A percentile compares a stretch with the other conserved stretches of the same genome.
phyloP scores from a whole-genome alignment of 495 filamentous ascomycete genomes.

The Tetracladium marchalianum region DNA sequence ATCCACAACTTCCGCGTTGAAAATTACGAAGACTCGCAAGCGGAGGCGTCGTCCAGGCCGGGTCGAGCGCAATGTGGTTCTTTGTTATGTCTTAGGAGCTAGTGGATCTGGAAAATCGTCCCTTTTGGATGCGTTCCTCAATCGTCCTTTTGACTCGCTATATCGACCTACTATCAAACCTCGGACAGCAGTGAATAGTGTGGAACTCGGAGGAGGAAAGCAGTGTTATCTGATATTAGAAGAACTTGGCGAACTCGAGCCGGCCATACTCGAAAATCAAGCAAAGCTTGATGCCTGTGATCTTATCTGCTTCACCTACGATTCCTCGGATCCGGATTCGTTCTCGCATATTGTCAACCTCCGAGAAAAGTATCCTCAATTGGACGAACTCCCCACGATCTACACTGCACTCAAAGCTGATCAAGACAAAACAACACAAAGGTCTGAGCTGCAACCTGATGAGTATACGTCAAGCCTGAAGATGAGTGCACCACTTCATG shows the following conservation, averaged over 20 bases:
- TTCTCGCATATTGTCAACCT: constrained; percentile 85
- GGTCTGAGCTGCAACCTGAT: constrained; percentile 84
- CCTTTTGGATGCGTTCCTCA: constrained; percentile 82
- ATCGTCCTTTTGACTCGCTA: constrained; percentile 72
- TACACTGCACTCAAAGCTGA: constrained; percentile 93
- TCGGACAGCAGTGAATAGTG: constrained; percentile 86
- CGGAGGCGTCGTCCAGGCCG: constrained; percentile 66
- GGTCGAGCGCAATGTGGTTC: constrained; percentile 91
- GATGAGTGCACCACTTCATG: constrained; percentile 84
- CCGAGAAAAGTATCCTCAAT: constrained; percentile 62
- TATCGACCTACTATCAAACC: constrained; percentile 94
- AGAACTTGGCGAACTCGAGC: constrained; percentile 91
- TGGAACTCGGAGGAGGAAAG: constrained; percentile 90
- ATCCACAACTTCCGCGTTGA: constrained; percentile 71
- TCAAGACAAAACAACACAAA: constrained; percentile 85
- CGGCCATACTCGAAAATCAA: constrained; percentile 85
- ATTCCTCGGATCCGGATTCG: constrained; percentile 90
- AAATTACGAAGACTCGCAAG: constrained; percentile 85
- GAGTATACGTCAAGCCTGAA: constrained; percentile 72
- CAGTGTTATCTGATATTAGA: constrained; percentile 95
- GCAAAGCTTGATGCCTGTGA: constrained; percentile 89
- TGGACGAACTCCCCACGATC: constrained; percentile 79
- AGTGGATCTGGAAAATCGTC: constrained; percentile 78
- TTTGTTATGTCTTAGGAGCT: constrained; percentile 87
- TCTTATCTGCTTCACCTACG: constrained; percentile 89